Conservation (phyloP, 176 grass and related monocot genomes). For the Triticum turgidum region DNA sequence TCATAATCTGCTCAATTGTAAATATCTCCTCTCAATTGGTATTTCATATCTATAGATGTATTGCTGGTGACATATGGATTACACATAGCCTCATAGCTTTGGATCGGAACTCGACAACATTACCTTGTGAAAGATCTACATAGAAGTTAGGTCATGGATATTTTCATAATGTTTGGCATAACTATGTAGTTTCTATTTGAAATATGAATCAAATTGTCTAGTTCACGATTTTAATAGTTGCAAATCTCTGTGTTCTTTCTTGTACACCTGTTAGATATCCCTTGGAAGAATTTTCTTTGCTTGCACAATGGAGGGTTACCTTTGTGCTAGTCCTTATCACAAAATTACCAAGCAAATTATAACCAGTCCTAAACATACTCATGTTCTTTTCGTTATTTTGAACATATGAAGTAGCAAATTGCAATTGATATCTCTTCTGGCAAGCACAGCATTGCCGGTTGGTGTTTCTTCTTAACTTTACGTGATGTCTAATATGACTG, state of each 20-base stretch:
- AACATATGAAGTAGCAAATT: background rate
- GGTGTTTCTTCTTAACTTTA: background rate
- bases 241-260: background rate
- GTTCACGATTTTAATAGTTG: background rate
- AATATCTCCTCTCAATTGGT: slow-evolving; percentile 29
- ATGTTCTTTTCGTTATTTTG: background rate
- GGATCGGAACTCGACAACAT: background rate
- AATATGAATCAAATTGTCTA: background rate
- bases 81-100: background rate
- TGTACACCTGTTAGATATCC: slow-evolving; percentile 10
- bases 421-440: background rate
- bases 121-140: slow-evolving; percentile 1
- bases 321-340: background rate
- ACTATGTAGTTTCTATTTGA: background rate
- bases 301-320: background rate
- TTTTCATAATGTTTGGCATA: background rate
- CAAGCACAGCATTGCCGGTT: background rate
- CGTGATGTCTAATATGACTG: background rate
- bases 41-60: slow-evolving; percentile 26
- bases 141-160: background rate
- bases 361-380: background rate
- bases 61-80: background rate
- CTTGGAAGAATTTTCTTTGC: background rate
- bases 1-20: slow-evolving; percentile 82
- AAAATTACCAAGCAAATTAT: background rate